Evolutionary conservation across 2,329 filamentous ascomycete species (phyloP).

Genomic region (Cordyceps fumosorosea): DNA sequence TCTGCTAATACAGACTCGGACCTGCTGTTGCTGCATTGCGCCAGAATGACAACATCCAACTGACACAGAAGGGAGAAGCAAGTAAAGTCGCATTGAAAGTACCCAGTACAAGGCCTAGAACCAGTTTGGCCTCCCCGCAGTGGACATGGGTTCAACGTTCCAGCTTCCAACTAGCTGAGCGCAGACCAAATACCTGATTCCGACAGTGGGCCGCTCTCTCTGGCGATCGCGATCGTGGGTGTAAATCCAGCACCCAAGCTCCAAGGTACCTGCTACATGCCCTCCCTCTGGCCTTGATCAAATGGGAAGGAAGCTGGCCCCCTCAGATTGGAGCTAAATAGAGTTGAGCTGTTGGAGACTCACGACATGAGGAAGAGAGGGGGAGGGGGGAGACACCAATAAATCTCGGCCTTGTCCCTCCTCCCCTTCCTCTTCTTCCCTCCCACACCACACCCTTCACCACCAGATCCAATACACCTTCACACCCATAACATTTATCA

Average conservation of each 20-base stretch:
- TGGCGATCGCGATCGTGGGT: slow-evolving; percentile 7
- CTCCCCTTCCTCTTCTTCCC: slow-evolving; percentile 13
- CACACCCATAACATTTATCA: slow-evolving; percentile 1
- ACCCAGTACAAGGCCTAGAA: slow-evolving; percentile 11
- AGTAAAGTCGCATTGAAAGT: not conserved
- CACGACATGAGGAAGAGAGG: not conserved
- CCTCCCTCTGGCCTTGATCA: not conserved
- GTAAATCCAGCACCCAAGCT: not conserved
- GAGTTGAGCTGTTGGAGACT: not conserved
- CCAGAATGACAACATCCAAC: slow-evolving; percentile 8
- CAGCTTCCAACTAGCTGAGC: not conserved
- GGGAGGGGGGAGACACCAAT: not conserved
- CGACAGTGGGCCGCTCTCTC: slow-evolving; percentile 2
- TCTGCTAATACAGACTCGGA: not conserved
- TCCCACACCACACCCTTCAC: slow-evolving; percentile 13
- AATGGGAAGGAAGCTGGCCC: not conserved
- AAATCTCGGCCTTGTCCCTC: slow-evolving; percentile 6
- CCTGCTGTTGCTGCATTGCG: not conserved
- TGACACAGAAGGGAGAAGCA: not conserved
- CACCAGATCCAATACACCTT: not conserved
- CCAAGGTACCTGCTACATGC: not conserved
- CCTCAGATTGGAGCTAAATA: not conserved
- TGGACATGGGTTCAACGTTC: not conserved
- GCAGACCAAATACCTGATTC: not conserved
- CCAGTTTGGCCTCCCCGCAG: not conserved